Evolutionary conservation across 805 yeast species (phyloP).

Genomic region (Priceomyces medius): DNA sequence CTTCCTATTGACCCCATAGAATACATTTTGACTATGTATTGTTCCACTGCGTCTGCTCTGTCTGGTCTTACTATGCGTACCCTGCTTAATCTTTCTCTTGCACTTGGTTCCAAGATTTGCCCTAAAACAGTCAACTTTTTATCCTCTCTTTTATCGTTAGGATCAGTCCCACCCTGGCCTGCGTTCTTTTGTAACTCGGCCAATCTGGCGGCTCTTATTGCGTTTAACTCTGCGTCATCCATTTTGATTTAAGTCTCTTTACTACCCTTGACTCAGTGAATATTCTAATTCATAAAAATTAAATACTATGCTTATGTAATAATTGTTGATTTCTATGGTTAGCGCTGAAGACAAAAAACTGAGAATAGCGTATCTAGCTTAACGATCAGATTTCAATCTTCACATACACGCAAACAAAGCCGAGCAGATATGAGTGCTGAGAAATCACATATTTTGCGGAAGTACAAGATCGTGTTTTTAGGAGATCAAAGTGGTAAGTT

Average conservation of each 20-base stretch:
- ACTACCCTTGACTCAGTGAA: neutral
- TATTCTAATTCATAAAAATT: too few species aligned
- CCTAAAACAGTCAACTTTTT: constrained; percentile 47
- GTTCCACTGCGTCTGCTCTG: constrained; percentile 84
- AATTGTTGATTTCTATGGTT: neutral
- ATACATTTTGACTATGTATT: constrained; percentile 67
- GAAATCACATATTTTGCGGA: constrained; percentile 46
- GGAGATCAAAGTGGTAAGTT: constrained; percentile 88
- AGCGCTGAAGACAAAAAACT: constrained; percentile 1
- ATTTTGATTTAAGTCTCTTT: constrained; percentile 30
- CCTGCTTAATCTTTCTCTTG: constrained; percentile 83
- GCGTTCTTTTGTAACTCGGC: constrained; percentile 71
- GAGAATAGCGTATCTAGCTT: neutral
- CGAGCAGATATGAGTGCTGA: constrained; percentile 20
- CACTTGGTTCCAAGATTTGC: constrained; percentile 75
- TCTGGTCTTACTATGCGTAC: constrained; percentile 90
- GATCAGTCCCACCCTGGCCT: constrained; percentile 22
- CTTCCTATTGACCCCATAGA: constrained; percentile 73
- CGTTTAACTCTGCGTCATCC: constrained; percentile 87
- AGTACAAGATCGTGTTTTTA: constrained; percentile 86
- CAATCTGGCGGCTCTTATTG: constrained; percentile 89
- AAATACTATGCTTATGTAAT: constrained; percentile 6
- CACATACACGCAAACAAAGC: neutral
- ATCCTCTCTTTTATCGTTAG: constrained; percentile 32
- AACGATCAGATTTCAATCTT: neutral